Conservation (phyloP, 345 rosid genomes). For the Ceriops decandra region DNA sequence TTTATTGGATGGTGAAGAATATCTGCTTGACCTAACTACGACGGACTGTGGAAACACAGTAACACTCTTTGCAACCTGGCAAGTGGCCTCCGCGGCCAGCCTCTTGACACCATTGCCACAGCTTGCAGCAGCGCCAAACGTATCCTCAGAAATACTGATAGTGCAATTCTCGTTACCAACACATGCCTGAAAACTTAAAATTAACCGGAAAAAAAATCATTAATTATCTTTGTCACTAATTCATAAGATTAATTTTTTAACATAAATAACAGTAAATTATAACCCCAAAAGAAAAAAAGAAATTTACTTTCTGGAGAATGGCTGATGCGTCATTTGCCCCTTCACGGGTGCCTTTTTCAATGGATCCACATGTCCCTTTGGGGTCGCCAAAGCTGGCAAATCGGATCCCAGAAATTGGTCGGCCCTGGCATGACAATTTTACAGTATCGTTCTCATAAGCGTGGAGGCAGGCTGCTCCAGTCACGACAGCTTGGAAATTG, state of each 20-base stretch:
- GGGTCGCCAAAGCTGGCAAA: constrained; percentile 20
- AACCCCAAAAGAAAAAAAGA: too few relatives aligned
- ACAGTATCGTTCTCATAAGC: background rate
- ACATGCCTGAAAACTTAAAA: background rate
- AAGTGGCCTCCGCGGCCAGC: background rate
- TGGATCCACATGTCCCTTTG: constrained; percentile 6
- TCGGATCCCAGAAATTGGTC: background rate
- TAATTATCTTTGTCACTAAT: background rate
- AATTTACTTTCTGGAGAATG: background rate
- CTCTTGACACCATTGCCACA: background rate
- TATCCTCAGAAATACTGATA: background rate
- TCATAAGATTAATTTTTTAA: background rate
- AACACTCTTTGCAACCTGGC: background rate
- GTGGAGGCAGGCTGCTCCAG: background rate
- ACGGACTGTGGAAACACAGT: too few relatives aligned
- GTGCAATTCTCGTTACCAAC: background rate
- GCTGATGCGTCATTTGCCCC: background rate
- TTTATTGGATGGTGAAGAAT: too few relatives aligned
- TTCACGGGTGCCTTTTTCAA: background rate
- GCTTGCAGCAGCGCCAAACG: background rate
- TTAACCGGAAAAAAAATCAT: background rate
- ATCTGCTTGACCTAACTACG: too few relatives aligned
- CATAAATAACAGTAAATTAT: background rate
- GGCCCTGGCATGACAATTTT: constrained; percentile 1
- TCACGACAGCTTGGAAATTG: constrained; percentile 1